phyloP scores from a whole-genome alignment of 352 stramenopile species.

The Phytophthora tubulina region DNA sequence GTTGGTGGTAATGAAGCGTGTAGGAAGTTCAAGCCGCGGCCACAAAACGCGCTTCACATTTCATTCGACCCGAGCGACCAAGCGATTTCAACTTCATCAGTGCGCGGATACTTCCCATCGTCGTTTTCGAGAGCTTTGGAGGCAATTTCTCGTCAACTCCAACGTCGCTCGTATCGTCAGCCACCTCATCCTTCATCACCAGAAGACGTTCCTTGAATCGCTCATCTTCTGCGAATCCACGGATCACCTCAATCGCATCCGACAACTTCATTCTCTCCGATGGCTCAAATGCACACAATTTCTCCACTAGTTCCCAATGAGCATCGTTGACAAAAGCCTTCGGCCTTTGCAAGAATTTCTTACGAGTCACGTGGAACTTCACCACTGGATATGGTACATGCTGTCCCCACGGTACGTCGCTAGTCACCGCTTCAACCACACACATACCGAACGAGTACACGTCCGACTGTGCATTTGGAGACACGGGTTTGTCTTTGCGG shows the following conservation, averaged over 20 bases:
- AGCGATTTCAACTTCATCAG: constrained; percentile 13
- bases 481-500: constrained; percentile 22
- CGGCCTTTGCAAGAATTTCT: constrained; percentile 17
- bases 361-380: constrained; percentile 26
- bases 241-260: constrained; percentile 26
- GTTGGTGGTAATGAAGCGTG: too few relatives aligned
- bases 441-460: constrained; percentile 39
- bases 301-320: constrained; percentile 23
- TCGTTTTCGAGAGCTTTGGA: neutral
- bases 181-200: constrained; percentile 1
- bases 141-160: neutral
- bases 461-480: constrained; percentile 19
- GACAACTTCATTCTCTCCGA: constrained; percentile 23
- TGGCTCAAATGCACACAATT: constrained; percentile 28
- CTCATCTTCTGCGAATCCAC: constrained; percentile 24
- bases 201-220: constrained; percentile 16
- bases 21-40: too few relatives aligned
- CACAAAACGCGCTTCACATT: too few relatives aligned
- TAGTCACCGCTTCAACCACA: constrained; percentile 31
- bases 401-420: constrained; percentile 16
- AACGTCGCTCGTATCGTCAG: neutral
- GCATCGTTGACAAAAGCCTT: constrained; percentile 25
- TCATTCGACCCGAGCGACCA: neutral
- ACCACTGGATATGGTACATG: constrained; percentile 13
- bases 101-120: neutral